Conservation (phyloP, 1,139 yeast genomes). For the Hemisphaericaspora xylanilytica region DNA sequence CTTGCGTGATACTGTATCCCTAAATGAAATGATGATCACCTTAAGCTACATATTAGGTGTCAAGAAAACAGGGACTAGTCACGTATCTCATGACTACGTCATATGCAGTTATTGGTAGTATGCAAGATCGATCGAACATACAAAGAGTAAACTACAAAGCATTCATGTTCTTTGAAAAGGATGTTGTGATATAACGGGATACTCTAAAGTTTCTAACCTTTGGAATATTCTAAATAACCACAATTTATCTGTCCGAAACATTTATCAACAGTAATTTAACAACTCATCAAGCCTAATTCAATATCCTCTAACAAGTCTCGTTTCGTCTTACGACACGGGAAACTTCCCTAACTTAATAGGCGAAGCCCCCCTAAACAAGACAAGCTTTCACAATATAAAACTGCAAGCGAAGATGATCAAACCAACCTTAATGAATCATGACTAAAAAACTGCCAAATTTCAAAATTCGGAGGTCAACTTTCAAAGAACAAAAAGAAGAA, state of each 20-base stretch:
- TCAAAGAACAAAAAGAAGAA: constrained; percentile 24
- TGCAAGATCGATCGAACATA: too few relatives aligned
- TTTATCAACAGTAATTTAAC: constrained; percentile 37
- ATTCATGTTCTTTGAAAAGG: constrained; percentile 3
- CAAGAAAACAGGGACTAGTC: too few relatives aligned
- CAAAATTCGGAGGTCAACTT: constrained; percentile 41
- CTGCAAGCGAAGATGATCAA: not conserved
- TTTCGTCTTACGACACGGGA: constrained; percentile 11
- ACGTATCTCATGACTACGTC: too few relatives aligned
- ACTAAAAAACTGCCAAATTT: constrained; percentile 32
- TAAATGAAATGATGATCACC: too few relatives aligned
- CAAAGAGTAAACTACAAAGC: too few relatives aligned
- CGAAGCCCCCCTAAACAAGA: constrained; percentile 25
- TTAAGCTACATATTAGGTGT: too few relatives aligned
- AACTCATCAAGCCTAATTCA: constrained; percentile 16
- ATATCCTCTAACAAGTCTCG: constrained; percentile 17
- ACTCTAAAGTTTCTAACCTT: constrained; percentile 40
- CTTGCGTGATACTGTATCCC: too few relatives aligned
- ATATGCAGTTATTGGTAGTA: too few relatives aligned
- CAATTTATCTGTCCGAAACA: constrained; percentile 47
- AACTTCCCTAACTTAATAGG: constrained; percentile 54
- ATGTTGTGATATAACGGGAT: constrained; percentile 63
- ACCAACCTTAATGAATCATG: constrained; percentile 4
- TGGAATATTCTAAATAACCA: constrained; percentile 50
- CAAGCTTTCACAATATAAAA: constrained; percentile 16